phyloP scores from a whole-genome alignment of 2,329 filamentous ascomycete genomes.

The Aspergillus aculeatinus region DNA sequence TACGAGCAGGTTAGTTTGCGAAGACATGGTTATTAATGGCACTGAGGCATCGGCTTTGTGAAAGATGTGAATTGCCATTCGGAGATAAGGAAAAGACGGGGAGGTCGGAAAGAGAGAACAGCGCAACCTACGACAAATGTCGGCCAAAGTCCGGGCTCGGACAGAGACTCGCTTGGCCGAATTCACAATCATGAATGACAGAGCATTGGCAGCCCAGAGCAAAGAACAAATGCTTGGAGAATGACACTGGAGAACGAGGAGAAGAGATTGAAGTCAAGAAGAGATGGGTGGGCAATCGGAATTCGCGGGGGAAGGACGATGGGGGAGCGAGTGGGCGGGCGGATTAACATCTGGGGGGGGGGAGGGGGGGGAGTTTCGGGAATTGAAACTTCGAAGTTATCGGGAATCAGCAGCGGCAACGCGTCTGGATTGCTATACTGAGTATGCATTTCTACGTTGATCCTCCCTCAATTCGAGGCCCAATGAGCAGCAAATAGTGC shows the following conservation, averaged over 20 bases:
- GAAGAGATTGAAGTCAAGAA: not conserved
- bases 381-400: not conserved
- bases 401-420: not conserved
- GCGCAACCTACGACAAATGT: slow-evolving; percentile 37
- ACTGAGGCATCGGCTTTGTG: not conserved
- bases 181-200: slow-evolving; percentile 41
- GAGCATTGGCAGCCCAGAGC: slow-evolving; percentile 22
- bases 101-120: not conserved
- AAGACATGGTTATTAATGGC: not conserved
- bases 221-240: not conserved
- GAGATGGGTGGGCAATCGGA: not conserved
- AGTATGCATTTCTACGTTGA: no score
- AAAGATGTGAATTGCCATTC: not conserved
- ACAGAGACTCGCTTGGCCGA: slow-evolving; percentile 41
- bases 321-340: not conserved
- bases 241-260: not conserved
- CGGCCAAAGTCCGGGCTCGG: slow-evolving; percentile 39
- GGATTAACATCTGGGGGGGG: not conserved
- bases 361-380: not conserved
- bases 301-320: slow-evolving; percentile 1
- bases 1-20: not conserved
- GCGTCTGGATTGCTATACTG: no score
- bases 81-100: slow-evolving; percentile 17
- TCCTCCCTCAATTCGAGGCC: no score
- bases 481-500: no score